Base-by-base conservation (phyloP, 441 rosid genomes). In the Gossypium davidsonii region DNA sequence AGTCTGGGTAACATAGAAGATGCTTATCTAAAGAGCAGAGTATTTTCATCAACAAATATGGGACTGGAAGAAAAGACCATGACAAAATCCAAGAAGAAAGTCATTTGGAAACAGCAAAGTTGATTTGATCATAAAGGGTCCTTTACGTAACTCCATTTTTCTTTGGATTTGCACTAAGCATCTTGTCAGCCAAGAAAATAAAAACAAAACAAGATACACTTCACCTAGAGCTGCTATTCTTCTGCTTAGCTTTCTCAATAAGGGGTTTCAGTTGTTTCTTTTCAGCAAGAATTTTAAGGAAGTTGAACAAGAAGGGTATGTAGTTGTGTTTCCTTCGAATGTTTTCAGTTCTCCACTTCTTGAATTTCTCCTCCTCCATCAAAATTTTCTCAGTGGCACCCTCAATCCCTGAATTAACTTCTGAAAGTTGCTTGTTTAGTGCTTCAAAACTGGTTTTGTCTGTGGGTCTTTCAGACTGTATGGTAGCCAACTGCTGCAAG, bases 221-320 rank as follows among this genome's bases (percentile, higher is more conserved):
- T 75, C 71, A 84, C 65, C 80, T 80, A 20, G 79, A 76, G 79
- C 81, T 79, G 80, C 84, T 84, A 6, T 86, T 78, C 65, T 91
- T 94, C 84, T 91, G 96, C 89, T 90, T 94, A 44, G 99, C 98
- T 77, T 92, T 92, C 86, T 94, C 99, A 8, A 94, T 91, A 25
- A 92, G 90, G 17, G 98, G 98, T 80, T 92, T 94, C 88, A 94
- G 80, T 85, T 94, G 99, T 91, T 92, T 94, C 93, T 94, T 94
- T 80, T 92, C 98, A 0, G 99, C 98, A 6, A 94, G 97, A 82
- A 94, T 89, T 84, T 94, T 94, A 58, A 94, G 93, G 83, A 94
- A 94, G 83, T 92, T 92, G 74, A 94, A 94, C 79, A 94, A 71
- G 75, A 94, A 94, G 23, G 99, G 99, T 57, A 94, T 94, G 80